Base-by-base conservation (phyloP, 805 yeast species). In the Nakazawaea laoshanensis region DNA sequence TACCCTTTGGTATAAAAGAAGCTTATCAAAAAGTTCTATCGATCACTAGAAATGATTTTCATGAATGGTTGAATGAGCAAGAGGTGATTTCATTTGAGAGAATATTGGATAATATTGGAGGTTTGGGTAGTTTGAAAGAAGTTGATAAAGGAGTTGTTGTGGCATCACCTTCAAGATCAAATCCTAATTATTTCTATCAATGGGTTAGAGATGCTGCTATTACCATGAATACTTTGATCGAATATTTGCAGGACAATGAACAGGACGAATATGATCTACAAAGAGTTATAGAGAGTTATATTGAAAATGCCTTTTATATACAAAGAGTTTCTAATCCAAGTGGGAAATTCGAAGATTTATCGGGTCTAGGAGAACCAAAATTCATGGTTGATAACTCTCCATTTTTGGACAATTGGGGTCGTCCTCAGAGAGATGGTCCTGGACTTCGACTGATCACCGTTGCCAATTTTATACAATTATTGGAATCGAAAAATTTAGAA, bases 361-460 rank as follows among this genome's bases (percentile, higher is more conserved):
- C 55, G 7, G 86, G 84, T 2, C 61, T 88, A 21, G 97, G 96
- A 2, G 97, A 89, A 52, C 96, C 97, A 6, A 89, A 89, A 53
- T 89, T 81, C 49, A 52, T 66, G 50, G 73, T 77, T 4, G 70
- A 85, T 49, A 77, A 80, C 16, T 46, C 72, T 1, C 63, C 82
- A 1, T 89, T 81, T 46, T 52, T 53, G 5, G 77, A 60, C 2
- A 52, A 61, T 22, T 89, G 97, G 97, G 97, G 97, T 2, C 65
- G 97, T 44, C 97, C 97, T 1, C 97, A 89, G 56, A 70, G 86
- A 39, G 97, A 89, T 53, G 97, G 97, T 0, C 96, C 97, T 1
- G 88, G 94, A 1, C 63, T 89, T 37, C 67, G 96, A 45, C 67
- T 77, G 8, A 30, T 79, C 36, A 68, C 95, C 2, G 64, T 78